phyloP scores from a whole-genome alignment of 2,329 filamentous ascomycete species.

The Penicillium decumbens region DNA sequence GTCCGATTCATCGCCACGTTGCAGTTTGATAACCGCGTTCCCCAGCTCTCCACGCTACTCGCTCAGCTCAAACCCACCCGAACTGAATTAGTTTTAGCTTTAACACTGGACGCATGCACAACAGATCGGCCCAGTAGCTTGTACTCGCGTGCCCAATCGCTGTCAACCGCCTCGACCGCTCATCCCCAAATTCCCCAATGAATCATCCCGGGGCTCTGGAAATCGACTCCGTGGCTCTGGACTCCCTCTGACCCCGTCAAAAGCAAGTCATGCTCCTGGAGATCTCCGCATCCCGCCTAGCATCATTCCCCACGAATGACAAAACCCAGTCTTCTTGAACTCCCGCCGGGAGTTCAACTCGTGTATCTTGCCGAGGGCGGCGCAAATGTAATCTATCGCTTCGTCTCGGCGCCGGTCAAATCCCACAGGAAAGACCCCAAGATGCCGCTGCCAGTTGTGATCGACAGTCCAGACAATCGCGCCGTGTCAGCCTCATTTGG shows the following conservation, averaged over 20 bases:
- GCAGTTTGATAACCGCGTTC: neutral
- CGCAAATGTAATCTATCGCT: slow-evolving; percentile 69
- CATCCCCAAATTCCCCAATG: neutral
- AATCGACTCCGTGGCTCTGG: neutral
- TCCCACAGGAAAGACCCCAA: slow-evolving; percentile 26
- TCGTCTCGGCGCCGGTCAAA: slow-evolving; percentile 42
- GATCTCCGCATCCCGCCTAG: neutral
- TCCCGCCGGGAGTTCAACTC: slow-evolving; percentile 34
- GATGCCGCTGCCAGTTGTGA: slow-evolving; percentile 9
- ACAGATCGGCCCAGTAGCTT: slow-evolving; percentile 4
- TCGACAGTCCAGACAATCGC: slow-evolving; percentile 17
- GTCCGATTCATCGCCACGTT: neutral
- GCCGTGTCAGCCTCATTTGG: slow-evolving; percentile 21
- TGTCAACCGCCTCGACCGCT: neutral
- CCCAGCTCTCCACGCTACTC: neutral
- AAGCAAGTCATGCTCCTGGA: slow-evolving; percentile 2
- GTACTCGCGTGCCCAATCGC: slow-evolving; percentile 5
- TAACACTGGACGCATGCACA: slow-evolving; percentile 1
- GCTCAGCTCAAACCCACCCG: neutral
- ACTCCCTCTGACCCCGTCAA: neutral
- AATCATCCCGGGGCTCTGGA: neutral
- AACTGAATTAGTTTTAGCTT: slow-evolving; percentile 1
- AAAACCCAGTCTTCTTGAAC: slow-evolving; percentile 31
- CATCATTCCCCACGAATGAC: slow-evolving; percentile 29
- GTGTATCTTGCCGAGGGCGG: slow-evolving; percentile 63